Base-by-base conservation (phyloP, 202 grass and related monocot species). In the Musa balbisiana region DNA sequence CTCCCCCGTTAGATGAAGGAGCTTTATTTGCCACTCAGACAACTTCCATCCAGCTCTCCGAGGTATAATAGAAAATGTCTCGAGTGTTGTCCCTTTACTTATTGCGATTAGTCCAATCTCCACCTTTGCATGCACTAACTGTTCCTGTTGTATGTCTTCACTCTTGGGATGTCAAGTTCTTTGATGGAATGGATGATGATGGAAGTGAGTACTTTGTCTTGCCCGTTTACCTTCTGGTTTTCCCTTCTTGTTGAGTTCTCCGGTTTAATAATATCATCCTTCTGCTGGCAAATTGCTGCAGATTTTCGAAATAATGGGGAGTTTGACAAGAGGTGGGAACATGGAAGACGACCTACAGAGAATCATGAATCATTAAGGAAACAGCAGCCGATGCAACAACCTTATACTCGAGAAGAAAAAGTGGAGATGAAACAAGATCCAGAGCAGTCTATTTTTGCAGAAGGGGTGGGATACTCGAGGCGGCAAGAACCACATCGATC, bases 1-100 rank as follows among this genome's bases (percentile, higher is more conserved):
- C 77, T 51, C 87, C 95, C 78, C 95, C 87, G 55, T 55, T 98
- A 74, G 88, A 98, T 3, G 88, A 93, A 49, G 79, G 65, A 0
- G 67, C 87, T 25, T 86, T 98, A 69, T 82, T 92, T 0, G 83
- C 88, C 12, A 89, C 86, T 0, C 88, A 84, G 19, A 86, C 84
- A 64, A 86, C 88, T 70, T 78, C 80, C 67, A 93, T 98, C 15
- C 75, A 73, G 53, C 82, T 98, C 20, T 91, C 88, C 0, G 63
- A 89, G 91, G 94, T 98, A 91, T 72, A 79, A 20, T 78, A 77
- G n/a, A 17, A 52, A 59, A 64, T 54, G 1, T 20, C 0, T 4
- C 49, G 1, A 55, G 11, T 67, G 72, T 66, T 15, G 25, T 55
- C 43, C 64, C 54, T 53, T 58, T 64, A 27, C 43, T 75, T 43